Conservation (phyloP, 768 basidiomycete genomes). For the Leccinum variicolor region DNA sequence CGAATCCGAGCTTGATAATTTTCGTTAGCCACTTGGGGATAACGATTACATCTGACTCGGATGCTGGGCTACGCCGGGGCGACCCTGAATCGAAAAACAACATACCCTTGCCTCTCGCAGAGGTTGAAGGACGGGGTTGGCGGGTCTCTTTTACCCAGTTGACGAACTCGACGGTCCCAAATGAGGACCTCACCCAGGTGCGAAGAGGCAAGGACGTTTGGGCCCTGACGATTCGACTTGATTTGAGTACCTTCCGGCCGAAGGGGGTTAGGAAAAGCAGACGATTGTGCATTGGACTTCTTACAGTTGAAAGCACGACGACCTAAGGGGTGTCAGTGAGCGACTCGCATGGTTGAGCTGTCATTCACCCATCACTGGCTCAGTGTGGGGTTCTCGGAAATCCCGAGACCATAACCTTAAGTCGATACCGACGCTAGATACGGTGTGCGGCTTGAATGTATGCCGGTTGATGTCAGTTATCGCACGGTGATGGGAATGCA, state of each 20-base stretch:
- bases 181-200: conserved; percentile 85
- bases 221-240: conserved; percentile 92
- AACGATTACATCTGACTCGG: conserved; percentile 38
- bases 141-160: conserved; percentile 13
- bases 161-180: conserved; percentile 88
- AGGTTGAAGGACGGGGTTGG: conserved; percentile 31
- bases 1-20: conserved; percentile 10
- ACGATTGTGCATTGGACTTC: neutral
- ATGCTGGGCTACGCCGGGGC: conserved; percentile 20
- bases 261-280: neutral
- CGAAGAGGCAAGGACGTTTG: conserved; percentile 84
- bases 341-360: too few species aligned
- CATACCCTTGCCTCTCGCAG: conserved; percentile 30
- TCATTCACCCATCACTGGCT: conserved; percentile 62
- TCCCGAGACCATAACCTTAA: conserved; percentile 97
- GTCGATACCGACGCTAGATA: conserved; percentile 90
- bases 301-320: conserved; percentile 57
- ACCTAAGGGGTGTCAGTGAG: conserved; percentile 32
- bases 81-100: conserved; percentile 34
- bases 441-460: conserved; percentile 74
- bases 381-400: conserved; percentile 61
- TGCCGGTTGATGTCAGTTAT: conserved; percentile 98
- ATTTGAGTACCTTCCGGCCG: conserved; percentile 91
- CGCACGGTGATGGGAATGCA: conserved; percentile 88
- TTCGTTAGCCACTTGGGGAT: conserved; percentile 10